Evolutionary conservation across 805 yeast species (phyloP), one percentile per base, ranked within the genome.

Genomic region (Kodamaea restingae): DNA sequence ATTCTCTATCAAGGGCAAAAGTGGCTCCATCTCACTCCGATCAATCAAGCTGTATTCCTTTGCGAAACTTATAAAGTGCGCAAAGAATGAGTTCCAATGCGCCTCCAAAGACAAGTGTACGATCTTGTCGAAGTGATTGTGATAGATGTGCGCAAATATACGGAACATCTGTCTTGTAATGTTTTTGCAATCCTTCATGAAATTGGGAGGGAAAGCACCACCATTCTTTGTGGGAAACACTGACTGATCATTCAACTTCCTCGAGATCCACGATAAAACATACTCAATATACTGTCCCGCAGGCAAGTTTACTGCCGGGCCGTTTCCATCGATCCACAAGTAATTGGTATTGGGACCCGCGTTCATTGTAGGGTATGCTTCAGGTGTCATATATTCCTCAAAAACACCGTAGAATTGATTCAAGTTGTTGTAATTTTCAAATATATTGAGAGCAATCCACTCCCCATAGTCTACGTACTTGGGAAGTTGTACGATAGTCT

Each of bases 51-150:
- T 81, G 60, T 87, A 93, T 48, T 88, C 95, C 48, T 83, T 82
- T 10, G 84, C 77, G 55, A 93, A 87, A 38, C 95, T 83, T 32
- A 91, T 76, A 54, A 85, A 93, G 58, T 93, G 98, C 11, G 96
- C 93, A 63, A 95, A 93, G 51, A 90, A 86, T 3, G 98, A 90
- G 61, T 93, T 93, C 95, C 96, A 93, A 59, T 93, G 98, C 1
- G 98, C 96, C 58, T 93, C 98, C 43, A 93, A 62, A 2, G 95
- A 82, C 43, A 93, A 64, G 59, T 93, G 97, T n/a, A 91, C 80
- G 17, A 91, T 76, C 56, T 84, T 88, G 49, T 91, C 98, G 61
- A 88, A 93, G 60, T 93, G 98, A 59, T 88, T 88, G 63, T 88
- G 86, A 59, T 90, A 93, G 27, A 93, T 80, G 56, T 90, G 96